Conservation (phyloP, 495 filamentous ascomycete species). For the Aspergillus heteromorphus region DNA sequence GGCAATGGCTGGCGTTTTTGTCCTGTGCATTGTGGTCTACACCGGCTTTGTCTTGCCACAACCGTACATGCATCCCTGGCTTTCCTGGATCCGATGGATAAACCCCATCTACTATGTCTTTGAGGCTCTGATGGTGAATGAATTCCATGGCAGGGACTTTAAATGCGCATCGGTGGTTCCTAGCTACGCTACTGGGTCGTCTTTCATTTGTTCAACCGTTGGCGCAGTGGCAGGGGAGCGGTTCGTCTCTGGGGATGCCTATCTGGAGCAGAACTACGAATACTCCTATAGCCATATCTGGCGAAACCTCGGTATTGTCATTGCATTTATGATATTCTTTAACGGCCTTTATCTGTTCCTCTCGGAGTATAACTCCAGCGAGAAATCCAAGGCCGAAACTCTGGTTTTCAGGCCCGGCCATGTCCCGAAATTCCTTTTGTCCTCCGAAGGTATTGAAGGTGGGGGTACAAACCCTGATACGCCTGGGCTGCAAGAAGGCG, state of each 20-base stretch:
- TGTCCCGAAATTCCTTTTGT: slow-evolving; percentile 16
- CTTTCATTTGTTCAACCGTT: slow-evolving; percentile 42
- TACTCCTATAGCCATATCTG: slow-evolving; percentile 54
- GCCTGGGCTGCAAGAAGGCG: slow-evolving; percentile 14
- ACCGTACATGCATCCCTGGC: slow-evolving; percentile 42
- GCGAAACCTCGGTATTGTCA: slow-evolving; percentile 59
- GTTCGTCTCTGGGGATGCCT: slow-evolving; percentile 44
- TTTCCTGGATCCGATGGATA: slow-evolving; percentile 39
- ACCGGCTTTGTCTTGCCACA: slow-evolving; percentile 38
- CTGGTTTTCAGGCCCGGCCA: slow-evolving; percentile 34
- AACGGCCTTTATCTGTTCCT: slow-evolving; percentile 32
- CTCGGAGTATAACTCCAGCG: slow-evolving; percentile 29
- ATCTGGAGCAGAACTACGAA: slow-evolving; percentile 45
- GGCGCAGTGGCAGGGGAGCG: slow-evolving; percentile 47
- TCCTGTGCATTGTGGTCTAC: slow-evolving; percentile 37
- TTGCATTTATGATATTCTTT: slow-evolving; percentile 55
- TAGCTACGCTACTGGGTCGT: slow-evolving; percentile 34
- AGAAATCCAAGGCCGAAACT: slow-evolving; percentile 30
- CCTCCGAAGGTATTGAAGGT: slow-evolving; percentile 19
- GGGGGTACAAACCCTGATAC: slow-evolving; percentile 6
- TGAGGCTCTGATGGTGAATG: slow-evolving; percentile 38
- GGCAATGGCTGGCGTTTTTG: slow-evolving; percentile 35
- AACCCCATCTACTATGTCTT: slow-evolving; percentile 39
- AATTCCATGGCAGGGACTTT: slow-evolving; percentile 52
- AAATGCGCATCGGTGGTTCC: slow-evolving; percentile 36